These are phyloP conservation scores for Pichia ethanolica DNA, from an alignment of 805 yeast species.

Conservation along the genomic window DNA sequence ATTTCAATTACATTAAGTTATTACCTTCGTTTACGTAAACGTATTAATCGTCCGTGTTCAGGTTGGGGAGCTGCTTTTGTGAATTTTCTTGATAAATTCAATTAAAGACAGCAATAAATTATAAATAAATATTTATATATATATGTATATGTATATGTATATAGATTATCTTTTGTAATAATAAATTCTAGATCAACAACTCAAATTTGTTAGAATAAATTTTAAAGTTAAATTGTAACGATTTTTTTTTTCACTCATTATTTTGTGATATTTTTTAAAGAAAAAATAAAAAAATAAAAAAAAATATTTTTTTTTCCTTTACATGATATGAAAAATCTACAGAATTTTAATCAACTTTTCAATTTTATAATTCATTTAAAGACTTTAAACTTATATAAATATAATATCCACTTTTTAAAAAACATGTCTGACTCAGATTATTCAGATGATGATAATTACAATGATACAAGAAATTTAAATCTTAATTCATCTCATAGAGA, in stretches of 20 bases:
- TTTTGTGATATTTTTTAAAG: too few species aligned
- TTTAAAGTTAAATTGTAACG: too few species aligned
- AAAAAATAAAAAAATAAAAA: too few species aligned
- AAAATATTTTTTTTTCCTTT: too few species aligned
- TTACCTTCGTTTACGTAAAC: slow-evolving; percentile 7
- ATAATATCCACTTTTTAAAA: too few species aligned
- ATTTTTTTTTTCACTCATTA: too few species aligned
- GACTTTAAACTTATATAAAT: background rate
- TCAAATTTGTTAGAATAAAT: background rate
- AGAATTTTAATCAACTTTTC: too few species aligned
- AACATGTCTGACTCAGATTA: slow-evolving; percentile 7
- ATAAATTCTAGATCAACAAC: too few species aligned
- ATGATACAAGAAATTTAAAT: background rate
- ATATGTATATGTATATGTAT: too few species aligned
- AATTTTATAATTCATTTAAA: too few species aligned
- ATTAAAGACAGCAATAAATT: background rate
- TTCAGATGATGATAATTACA: slow-evolving; percentile 4
- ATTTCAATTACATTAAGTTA: slow-evolving; percentile 41
- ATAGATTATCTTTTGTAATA: too few species aligned
- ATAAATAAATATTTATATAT: background rate
- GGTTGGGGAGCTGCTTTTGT: slow-evolving; percentile 1
- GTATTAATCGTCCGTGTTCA: slow-evolving; percentile 5
- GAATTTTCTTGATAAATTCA: slow-evolving; percentile 4
- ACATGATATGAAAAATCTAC: too few species aligned
- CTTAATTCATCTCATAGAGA: slow-evolving; percentile 9